phyloP scores from a whole-genome alignment of 1,139 yeast genomes.

The Geotrichum siamense region DNA sequence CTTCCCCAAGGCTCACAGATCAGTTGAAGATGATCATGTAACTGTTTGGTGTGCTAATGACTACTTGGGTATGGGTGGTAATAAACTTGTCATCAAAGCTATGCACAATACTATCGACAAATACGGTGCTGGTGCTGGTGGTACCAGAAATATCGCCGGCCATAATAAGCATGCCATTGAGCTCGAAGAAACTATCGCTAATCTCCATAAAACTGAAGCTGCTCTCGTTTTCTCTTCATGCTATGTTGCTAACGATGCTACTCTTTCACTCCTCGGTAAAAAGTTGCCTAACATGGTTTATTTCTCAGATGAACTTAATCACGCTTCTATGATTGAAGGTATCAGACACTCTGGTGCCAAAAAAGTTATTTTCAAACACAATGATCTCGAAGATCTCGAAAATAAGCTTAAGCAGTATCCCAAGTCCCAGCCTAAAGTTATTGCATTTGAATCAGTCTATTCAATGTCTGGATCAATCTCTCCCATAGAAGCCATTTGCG shows the following conservation, averaged over 20 bases:
- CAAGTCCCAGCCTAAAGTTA: conserved; percentile 76
- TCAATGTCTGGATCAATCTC: conserved; percentile 98
- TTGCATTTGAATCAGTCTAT: conserved; percentile 95
- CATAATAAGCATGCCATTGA: conserved; percentile 83
- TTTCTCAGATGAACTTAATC: conserved; percentile 88
- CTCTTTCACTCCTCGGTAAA: conserved; percentile 85
- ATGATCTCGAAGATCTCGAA: conserved; percentile 77
- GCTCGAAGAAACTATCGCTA: conserved; percentile 80
- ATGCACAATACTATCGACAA: conserved; percentile 78
- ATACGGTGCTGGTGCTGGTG: conserved; percentile 99
- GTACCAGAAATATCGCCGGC: conserved; percentile 97
- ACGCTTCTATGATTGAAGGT: conserved; percentile 97
- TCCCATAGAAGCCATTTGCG: conserved; percentile 88
- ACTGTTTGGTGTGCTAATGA: conserved; percentile 99
- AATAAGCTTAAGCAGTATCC: conserved; percentile 71
- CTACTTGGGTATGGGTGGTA: conserved; percentile 89
- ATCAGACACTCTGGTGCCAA: conserved; percentile 82
- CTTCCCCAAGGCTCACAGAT: conserved; percentile 87
- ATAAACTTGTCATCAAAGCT: conserved; percentile 59
- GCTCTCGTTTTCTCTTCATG: conserved; percentile 94
- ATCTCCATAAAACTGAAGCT: conserved; percentile 89
- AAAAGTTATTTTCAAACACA: conserved; percentile 88
- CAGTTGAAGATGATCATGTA: conserved; percentile 66
- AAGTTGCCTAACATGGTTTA: conserved; percentile 83
- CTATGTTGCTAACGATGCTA: conserved; percentile 95